Evolutionary conservation across 139 green algal genomes (phyloP).

Genomic region (Klebsormidium nitens): DNA sequence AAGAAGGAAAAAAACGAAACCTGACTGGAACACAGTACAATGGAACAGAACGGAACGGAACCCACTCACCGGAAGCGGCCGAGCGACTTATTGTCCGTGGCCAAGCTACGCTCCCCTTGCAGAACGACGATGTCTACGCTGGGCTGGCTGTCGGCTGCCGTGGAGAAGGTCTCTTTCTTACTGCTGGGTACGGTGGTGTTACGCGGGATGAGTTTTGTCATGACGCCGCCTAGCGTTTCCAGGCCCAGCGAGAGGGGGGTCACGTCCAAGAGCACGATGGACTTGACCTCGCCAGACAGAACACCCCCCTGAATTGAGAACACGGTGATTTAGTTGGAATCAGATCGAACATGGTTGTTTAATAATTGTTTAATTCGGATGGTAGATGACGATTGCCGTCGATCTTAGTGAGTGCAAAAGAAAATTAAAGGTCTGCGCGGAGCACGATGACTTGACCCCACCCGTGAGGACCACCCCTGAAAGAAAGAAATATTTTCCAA

Average conservation of each 20-base stretch:
- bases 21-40: background rate
- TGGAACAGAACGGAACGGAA: background rate
- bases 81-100: slow-evolving; percentile 92
- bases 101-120: slow-evolving; percentile 76
- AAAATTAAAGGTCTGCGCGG: no score
- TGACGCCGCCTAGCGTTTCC: slow-evolving; percentile 85
- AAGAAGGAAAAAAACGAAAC: background rate
- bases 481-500: no score
- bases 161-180: slow-evolving; percentile 72
- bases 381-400: background rate
- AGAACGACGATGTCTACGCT: slow-evolving; percentile 95
- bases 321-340: no score
- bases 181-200: slow-evolving; percentile 79
- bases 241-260: slow-evolving; percentile 86
- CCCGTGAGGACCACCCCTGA: no score
- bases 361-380: background rate
- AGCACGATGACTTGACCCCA: no score
- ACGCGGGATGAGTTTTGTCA: slow-evolving; percentile 89
- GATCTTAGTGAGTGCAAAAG: background rate
- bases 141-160: slow-evolving; percentile 87
- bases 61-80: slow-evolving; percentile 59
- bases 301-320: slow-evolving; percentile 58
- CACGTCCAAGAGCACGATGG: slow-evolving; percentile 86
- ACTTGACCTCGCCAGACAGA: slow-evolving; percentile 56
- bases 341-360: background rate